A percentile compares a stretch with the other conserved stretches of the same genome.
phyloP scores from a whole-genome alignment of 495 filamentous ascomycete species.

The Penicillium canescens region DNA sequence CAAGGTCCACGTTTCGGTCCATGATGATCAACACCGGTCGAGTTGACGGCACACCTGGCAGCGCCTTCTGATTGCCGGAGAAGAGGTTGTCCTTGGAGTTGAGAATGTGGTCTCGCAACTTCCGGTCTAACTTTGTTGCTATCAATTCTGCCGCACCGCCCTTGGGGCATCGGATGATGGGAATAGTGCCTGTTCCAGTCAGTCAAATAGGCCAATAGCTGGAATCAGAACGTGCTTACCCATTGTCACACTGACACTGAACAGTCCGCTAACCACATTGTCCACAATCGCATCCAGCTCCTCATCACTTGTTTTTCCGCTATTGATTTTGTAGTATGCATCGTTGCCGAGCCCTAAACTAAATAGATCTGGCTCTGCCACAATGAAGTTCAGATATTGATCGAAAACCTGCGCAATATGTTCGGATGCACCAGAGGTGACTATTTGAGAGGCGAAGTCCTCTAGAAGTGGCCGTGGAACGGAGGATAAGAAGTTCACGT shows the following conservation, averaged over 20 bases:
- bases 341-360: slow-evolving; percentile 86
- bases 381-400: slow-evolving; percentile 97
- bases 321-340: slow-evolving; percentile 94
- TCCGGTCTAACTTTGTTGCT: slow-evolving; percentile 88
- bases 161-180: slow-evolving; percentile 89
- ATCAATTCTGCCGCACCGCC: slow-evolving; percentile 94
- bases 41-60: slow-evolving; percentile 64
- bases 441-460: slow-evolving; percentile 90
- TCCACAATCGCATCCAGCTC: slow-evolving; percentile 85
- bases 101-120: slow-evolving; percentile 92
- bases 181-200: slow-evolving; percentile 66
- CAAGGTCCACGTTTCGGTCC: slow-evolving; percentile 91
- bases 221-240: slow-evolving; percentile 50
- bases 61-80: slow-evolving; percentile 51
- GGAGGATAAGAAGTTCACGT: slow-evolving; percentile 96
- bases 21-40: slow-evolving; percentile 86
- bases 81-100: slow-evolving; percentile 98
- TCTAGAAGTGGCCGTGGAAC: slow-evolving; percentile 91
- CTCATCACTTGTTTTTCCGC: slow-evolving; percentile 84
- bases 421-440: slow-evolving; percentile 77
- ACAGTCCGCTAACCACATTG: slow-evolving; percentile 88
- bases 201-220: neutral
- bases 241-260: slow-evolving; percentile 97
- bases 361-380: slow-evolving; percentile 93
- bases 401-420: slow-evolving; percentile 91